Percentiles rank a stretch among this genome's conserved stretches.
These are phyloP conservation scores for Gynostemma pentaphyllum DNA, from an alignment of 306 rosid genomes.

Conservation along the genomic window DNA sequence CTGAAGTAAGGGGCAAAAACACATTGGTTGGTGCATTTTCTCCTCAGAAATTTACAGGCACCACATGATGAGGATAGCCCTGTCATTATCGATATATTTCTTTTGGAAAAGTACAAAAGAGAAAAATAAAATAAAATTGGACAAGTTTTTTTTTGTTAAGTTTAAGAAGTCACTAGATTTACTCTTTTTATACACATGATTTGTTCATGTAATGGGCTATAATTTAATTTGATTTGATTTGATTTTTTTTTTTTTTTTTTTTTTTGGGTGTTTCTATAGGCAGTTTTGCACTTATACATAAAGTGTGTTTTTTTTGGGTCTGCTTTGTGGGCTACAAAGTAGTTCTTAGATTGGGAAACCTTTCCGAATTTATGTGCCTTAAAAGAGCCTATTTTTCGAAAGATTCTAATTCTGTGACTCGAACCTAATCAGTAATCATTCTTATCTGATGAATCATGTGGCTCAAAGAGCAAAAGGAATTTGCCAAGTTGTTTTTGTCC, in stretches of 20 bases:
- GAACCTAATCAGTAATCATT: conserved; percentile 22
- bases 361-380: conserved; percentile 30
- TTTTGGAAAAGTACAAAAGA: conserved; percentile 5
- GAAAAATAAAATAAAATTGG: not conserved
- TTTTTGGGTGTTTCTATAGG: not conserved
- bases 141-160: conserved; percentile 4
- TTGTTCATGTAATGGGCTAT: not conserved
- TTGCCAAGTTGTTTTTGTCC: not conserved
- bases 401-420: conserved; percentile 16
- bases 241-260: not conserved
- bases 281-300: conserved; percentile 10
- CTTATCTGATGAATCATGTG: not conserved
- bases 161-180: conserved; percentile 18
- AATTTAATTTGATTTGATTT: too few relatives aligned
- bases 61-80: conserved; percentile 55
- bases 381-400: conserved; percentile 17
- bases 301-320: conserved; percentile 33
- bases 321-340: conserved; percentile 50
- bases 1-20: conserved; percentile 64
- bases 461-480: not conserved
- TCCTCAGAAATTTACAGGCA: conserved; percentile 64
- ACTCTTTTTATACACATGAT: conserved; percentile 45
- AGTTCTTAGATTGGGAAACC: conserved; percentile 32
- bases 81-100: conserved; percentile 27
- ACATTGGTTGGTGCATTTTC: conserved; percentile 48